These are phyloP conservation scores for Rhynchosporium secalis DNA, from an alignment of 2,329 filamentous ascomycete genomes.

Conservation along the genomic window DNA sequence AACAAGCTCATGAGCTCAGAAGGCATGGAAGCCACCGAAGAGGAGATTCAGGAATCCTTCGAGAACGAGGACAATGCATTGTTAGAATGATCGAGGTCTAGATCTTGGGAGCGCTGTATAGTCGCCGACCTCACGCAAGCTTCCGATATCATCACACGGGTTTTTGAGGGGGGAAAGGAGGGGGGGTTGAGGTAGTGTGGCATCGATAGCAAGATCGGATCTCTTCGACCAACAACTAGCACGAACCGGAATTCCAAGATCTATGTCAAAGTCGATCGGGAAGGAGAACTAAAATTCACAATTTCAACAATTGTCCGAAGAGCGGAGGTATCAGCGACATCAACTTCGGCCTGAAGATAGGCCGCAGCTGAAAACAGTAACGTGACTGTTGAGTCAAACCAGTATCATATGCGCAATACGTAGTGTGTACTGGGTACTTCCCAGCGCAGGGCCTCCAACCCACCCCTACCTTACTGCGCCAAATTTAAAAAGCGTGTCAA, in stretches of 20 bases:
- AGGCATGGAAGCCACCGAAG: constrained; percentile 63
- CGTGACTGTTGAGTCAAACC: not conserved
- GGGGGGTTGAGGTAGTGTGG: too few species aligned
- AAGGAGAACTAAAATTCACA: not conserved
- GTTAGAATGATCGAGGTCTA: not conserved
- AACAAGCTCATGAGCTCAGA: constrained; percentile 68
- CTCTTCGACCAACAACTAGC: constrained; percentile 2
- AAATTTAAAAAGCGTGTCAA: not conserved
- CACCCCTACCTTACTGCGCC: not conserved
- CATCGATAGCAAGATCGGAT: constrained; percentile 1
- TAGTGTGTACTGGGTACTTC: not conserved
- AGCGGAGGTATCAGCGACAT: not conserved
- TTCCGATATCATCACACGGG: not conserved
- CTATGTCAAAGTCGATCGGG: not conserved
- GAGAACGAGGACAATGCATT: constrained; percentile 34
- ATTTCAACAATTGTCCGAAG: not conserved
- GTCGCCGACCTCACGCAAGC: not conserved
- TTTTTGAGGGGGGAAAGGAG: too few species aligned
- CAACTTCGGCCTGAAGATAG: not conserved
- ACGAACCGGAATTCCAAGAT: not conserved
- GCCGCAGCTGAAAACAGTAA: not conserved
- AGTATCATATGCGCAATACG: not conserved
- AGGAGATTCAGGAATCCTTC: constrained; percentile 55
- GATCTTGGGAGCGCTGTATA: constrained; percentile 7
- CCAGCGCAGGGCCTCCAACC: not conserved